These are phyloP conservation scores for Biscutella laevigata DNA, from an alignment of 441 rosid species.

Conservation along the genomic window DNA sequence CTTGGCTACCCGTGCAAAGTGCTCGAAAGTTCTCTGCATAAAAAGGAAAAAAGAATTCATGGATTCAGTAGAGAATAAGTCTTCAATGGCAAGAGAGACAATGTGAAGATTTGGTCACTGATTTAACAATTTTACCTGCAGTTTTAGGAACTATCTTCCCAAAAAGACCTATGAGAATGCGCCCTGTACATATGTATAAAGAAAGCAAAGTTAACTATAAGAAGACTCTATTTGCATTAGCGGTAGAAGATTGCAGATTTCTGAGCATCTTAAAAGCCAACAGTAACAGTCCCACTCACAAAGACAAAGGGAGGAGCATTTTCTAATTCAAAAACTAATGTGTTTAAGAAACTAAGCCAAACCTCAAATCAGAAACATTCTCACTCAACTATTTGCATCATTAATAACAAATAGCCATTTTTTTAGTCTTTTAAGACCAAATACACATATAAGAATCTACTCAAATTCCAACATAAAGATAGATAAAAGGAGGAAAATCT, in stretches of 20 bases:
- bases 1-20: conserved; percentile 59
- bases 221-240: background rate
- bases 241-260: background rate
- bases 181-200: conserved; percentile 32
- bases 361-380: background rate
- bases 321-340: background rate
- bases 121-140: conserved; percentile 49
- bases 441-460: background rate
- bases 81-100: background rate
- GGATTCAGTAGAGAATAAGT: background rate
- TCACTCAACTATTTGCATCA: background rate
- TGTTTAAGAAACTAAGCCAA: background rate
- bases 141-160: conserved; percentile 67
- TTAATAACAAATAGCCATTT: background rate
- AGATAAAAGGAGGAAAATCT: conserved; percentile 10
- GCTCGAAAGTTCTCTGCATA: conserved; percentile 79
- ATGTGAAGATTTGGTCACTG: no score
- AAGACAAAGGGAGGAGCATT: background rate
- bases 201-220: background rate
- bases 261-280: no score
- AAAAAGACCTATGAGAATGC: conserved; percentile 53
- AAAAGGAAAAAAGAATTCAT: conserved; percentile 14
- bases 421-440: background rate
- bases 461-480: background rate
- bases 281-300: background rate